phyloP scores from a whole-genome alignment of 2,329 filamentous ascomycete genomes.

The Microthyrium microscopicum region DNA sequence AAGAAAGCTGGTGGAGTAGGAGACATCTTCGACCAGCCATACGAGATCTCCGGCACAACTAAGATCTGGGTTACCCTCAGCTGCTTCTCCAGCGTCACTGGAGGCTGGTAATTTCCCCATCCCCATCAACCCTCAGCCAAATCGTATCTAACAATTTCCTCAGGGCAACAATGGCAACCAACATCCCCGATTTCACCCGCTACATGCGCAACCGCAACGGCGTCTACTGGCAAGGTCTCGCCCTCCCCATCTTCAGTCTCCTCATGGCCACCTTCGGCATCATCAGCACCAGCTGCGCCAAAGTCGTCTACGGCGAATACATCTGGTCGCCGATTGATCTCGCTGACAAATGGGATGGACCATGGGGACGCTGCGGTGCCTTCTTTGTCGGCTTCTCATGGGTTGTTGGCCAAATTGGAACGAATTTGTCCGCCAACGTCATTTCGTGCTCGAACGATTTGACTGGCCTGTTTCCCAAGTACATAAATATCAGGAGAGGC shows the following conservation, averaged over 20 bases:
- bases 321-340: constrained; percentile 11
- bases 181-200: constrained; percentile 10
- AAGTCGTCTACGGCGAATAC: constrained; percentile 12
- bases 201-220: constrained; percentile 11
- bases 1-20: constrained; percentile 13
- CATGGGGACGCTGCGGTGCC: constrained; percentile 13
- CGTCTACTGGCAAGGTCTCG: constrained; percentile 11
- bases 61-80: constrained; percentile 10
- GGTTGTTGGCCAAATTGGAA: constrained; percentile 13
- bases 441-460: constrained; percentile 20
- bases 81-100: constrained; percentile 12
- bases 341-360: constrained; percentile 9
- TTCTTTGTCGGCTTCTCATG: constrained; percentile 15
- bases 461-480: constrained; percentile 24
- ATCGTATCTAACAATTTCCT: constrained; percentile 4
- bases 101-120: constrained; percentile 12
- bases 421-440: constrained; percentile 15
- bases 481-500: constrained; percentile 14
- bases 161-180: constrained; percentile 8
- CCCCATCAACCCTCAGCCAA: constrained; percentile 10
- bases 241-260: constrained; percentile 12
- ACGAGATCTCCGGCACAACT: constrained; percentile 7
- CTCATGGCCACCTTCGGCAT: constrained; percentile 14
- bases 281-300: constrained; percentile 11
- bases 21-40: constrained; percentile 1